A percentile compares a stretch with the other conserved stretches of the same genome.
These are phyloP conservation scores for Tephrocybe sp. DNA, from an alignment of 768 basidiomycete genomes.

Conservation along the genomic window DNA sequence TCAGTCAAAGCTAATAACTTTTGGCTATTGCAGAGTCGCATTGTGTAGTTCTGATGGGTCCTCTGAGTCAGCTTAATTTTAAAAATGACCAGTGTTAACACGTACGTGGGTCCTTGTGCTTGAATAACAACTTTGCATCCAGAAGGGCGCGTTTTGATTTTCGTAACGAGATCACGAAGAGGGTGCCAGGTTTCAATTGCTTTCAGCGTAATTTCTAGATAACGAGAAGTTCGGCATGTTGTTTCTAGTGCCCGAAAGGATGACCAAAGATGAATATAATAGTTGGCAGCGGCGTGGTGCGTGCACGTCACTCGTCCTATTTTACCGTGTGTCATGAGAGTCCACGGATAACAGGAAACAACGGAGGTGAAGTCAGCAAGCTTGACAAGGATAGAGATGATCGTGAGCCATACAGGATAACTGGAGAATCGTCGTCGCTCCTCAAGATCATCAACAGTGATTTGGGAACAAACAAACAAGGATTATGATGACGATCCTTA, in stretches of 20 bases:
- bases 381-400: not conserved
- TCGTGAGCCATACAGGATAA: not conserved
- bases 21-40: not conserved
- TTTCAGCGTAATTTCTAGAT: not conserved
- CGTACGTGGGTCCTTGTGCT: not conserved
- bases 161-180: not conserved
- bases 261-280: not conserved
- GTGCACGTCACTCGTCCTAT: not conserved
- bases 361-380: slow-evolving; percentile 5
- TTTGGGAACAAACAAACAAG: too few species aligned
- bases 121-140: too few species aligned
- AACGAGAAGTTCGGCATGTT: not conserved
- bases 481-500: too few species aligned
- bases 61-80: too few species aligned
- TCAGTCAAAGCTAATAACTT: not conserved
- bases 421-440: not conserved
- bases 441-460: not conserved
- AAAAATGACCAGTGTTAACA: too few species aligned
- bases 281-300: not conserved
- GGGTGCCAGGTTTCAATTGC: not conserved
- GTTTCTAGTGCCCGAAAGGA: not conserved
- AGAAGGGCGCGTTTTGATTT: too few species aligned
- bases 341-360: slow-evolving; percentile 1
- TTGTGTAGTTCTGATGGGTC: too few species aligned
- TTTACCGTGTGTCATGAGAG: not conserved